A percentile compares a stretch with the other conserved stretches of the same genome.
phyloP scores from a whole-genome alignment of 805 yeast species.

The Helenozyma baotianmanensis region DNA sequence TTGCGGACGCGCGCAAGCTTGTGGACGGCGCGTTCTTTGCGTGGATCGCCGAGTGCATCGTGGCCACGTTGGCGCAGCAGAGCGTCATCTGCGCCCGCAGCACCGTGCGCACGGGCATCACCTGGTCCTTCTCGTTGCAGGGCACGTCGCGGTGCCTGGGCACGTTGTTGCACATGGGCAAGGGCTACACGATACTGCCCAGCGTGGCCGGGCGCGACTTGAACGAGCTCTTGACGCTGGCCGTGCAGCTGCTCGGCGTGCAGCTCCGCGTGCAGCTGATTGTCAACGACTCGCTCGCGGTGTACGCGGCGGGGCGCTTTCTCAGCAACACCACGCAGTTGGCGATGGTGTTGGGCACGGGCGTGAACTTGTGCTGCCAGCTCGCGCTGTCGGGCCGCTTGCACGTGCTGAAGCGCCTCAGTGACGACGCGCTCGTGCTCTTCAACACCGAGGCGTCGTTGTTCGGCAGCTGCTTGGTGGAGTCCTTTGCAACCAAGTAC shows the following conservation, averaged over 20 bases:
- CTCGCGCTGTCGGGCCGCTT: slow-evolving; percentile 16
- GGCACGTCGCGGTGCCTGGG: slow-evolving; percentile 41
- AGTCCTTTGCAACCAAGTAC: slow-evolving; percentile 30
- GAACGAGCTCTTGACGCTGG: slow-evolving; percentile 32
- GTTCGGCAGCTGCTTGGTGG: slow-evolving; percentile 41
- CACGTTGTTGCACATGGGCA: slow-evolving; percentile 50
- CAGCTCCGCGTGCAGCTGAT: slow-evolving; percentile 40
- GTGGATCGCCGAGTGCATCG: slow-evolving; percentile 34
- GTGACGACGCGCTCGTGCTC: slow-evolving; percentile 17
- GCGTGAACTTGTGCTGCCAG: slow-evolving; percentile 52
- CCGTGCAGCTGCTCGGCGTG: slow-evolving; percentile 19
- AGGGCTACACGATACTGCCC: slow-evolving; percentile 49
- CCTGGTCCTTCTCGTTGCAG: slow-evolving; percentile 56
- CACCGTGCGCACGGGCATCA: slow-evolving; percentile 39
- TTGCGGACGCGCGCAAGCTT: slow-evolving; percentile 33
- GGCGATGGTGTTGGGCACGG: slow-evolving; percentile 68
- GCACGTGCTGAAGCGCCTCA: slow-evolving; percentile 11
- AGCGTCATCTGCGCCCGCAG: slow-evolving; percentile 7
- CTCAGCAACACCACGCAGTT: slow-evolving; percentile 33
- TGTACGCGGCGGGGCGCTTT: slow-evolving; percentile 50
- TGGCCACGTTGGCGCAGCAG: slow-evolving; percentile 23
- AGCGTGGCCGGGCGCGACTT: slow-evolving; percentile 42
- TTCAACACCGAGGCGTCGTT: slow-evolving; percentile 53
- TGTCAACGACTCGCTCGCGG: slow-evolving; percentile 65
- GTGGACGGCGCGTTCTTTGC: slow-evolving; percentile 41